Evolutionary conservation across 2,329 filamentous ascomycete species (phyloP).

Genomic region (Alternaria triticina): DNA sequence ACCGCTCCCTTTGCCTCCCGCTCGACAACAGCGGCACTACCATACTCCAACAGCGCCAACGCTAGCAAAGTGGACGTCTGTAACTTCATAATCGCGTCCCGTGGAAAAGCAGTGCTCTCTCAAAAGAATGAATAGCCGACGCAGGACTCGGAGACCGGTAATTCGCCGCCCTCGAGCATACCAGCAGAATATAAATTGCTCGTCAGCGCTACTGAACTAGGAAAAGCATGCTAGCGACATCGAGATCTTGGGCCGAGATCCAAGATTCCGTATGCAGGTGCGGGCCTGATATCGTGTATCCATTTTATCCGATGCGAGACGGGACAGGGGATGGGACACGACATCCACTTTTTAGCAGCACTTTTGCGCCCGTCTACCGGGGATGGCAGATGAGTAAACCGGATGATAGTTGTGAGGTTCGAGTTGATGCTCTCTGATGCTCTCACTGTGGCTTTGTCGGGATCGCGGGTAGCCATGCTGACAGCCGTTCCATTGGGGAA

Average conservation of each 20-base stretch:
- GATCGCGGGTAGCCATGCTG: no score
- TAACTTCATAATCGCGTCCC: conserved; percentile 12
- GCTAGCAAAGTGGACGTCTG: neutral
- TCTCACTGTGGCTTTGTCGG: no score
- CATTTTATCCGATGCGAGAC: conserved; percentile 8
- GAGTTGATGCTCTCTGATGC: no score
- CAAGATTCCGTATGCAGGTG: neutral
- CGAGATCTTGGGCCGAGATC: neutral
- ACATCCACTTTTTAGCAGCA: no score
- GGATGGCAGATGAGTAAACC: neutral
- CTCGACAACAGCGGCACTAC: conserved; percentile 1
- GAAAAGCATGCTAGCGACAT: conserved; percentile 7
- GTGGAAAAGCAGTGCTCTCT: neutral
- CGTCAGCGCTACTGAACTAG: neutral
- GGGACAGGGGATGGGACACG: neutral
- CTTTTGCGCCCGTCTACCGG: no score
- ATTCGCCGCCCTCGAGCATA: neutral
- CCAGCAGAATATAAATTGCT: neutral
- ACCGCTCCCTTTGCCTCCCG: neutral
- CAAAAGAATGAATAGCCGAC: neutral
- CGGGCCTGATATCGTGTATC: neutral
- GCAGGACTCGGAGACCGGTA: neutral
- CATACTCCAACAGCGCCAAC: conserved; percentile 4
- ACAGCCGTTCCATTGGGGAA: no score
- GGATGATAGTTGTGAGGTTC: no score